These are phyloP conservation scores for Tolypocladium tropicale DNA, from an alignment of 2,329 filamentous ascomycete species.

Conservation along the genomic window DNA sequence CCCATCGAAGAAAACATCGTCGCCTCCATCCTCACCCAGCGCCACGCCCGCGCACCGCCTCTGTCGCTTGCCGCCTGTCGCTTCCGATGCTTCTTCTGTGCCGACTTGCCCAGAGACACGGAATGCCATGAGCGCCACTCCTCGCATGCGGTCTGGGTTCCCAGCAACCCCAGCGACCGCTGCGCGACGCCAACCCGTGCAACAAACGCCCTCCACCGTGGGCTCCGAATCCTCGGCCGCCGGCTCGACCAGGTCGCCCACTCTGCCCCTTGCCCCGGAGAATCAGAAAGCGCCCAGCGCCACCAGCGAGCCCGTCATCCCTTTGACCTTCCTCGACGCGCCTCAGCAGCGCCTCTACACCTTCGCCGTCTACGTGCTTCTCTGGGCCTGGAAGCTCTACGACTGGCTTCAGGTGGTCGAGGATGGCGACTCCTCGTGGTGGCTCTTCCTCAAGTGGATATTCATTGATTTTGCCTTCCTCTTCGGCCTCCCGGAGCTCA, in stretches of 20 bases:
- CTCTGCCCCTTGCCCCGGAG: constrained; percentile 38
- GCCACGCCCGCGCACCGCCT: neutral
- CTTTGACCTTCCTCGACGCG: constrained; percentile 72
- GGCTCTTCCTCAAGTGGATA: constrained; percentile 90
- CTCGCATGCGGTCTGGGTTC: constrained; percentile 72
- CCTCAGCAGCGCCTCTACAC: constrained; percentile 87
- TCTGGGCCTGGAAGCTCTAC: constrained; percentile 77
- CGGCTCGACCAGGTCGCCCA: constrained; percentile 19
- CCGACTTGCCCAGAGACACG: constrained; percentile 17
- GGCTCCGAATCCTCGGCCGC: constrained; percentile 18
- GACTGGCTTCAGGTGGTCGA: constrained; percentile 73
- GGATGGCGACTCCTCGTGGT: constrained; percentile 78
- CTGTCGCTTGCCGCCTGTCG: neutral
- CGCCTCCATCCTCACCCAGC: neutral
- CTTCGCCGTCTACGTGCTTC: constrained; percentile 62
- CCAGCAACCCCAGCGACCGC: constrained; percentile 59
- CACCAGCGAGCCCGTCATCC: constrained; percentile 57
- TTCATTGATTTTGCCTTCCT: constrained; percentile 77
- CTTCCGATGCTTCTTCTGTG: constrained; percentile 4
- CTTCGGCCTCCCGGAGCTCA: constrained; percentile 74
- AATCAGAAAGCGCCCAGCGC: constrained; percentile 17
- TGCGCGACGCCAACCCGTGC: constrained; percentile 22
- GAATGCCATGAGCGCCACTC: constrained; percentile 76
- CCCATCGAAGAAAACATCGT: neutral
- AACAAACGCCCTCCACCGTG: constrained; percentile 20